Conservation (phyloP, 2,329 filamentous ascomycete genomes). For the Chaetomium strumarium region DNA sequence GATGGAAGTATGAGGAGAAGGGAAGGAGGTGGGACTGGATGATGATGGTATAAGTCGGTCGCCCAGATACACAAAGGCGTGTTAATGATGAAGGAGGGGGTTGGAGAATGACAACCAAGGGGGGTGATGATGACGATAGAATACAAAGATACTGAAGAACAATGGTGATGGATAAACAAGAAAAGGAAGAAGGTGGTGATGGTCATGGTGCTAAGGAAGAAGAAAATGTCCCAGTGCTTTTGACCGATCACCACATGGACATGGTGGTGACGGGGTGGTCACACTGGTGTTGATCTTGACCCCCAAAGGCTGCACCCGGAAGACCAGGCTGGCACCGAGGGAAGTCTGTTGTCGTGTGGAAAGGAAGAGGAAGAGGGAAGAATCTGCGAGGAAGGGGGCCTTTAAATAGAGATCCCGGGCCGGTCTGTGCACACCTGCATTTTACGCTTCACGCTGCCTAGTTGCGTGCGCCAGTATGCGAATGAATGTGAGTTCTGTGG, state of each 20-base stretch:
- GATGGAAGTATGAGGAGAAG: too few species aligned
- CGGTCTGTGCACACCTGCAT: conserved; percentile 13
- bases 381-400: neutral
- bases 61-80: too few species aligned
- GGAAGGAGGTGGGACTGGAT: too few species aligned
- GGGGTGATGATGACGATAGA: too few species aligned
- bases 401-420: neutral
- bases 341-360: neutral
- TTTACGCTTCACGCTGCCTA: too few species aligned
- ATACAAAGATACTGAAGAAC: too few species aligned
- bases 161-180: neutral
- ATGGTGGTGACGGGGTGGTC: neutral
- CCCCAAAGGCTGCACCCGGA: neutral
- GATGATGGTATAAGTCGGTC: too few species aligned
- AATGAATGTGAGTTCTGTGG: neutral
- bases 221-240: neutral
- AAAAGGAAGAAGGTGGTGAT: neutral
- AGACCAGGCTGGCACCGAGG: neutral
- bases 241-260: neutral
- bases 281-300: neutral
- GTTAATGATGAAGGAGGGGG: neutral
- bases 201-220: neutral
- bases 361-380: neutral
- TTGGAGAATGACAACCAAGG: too few species aligned
- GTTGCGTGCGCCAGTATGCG: too few species aligned